phyloP scores from a whole-genome alignment of 106 monocot species.

The Dioscorea dumetorum region DNA sequence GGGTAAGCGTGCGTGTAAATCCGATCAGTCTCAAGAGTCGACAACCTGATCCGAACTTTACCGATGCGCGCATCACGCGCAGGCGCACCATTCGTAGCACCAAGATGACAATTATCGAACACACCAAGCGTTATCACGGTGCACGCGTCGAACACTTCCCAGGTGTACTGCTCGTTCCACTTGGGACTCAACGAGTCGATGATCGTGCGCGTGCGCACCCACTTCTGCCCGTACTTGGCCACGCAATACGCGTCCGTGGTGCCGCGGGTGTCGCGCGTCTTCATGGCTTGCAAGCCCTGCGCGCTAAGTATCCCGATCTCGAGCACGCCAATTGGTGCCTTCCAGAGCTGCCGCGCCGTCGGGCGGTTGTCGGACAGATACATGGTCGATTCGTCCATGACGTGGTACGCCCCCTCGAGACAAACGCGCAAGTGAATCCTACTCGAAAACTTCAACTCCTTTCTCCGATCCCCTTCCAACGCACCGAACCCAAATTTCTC shows the following conservation, averaged over 20 bases:
- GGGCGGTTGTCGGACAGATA: constrained; percentile 63
- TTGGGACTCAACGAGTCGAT: constrained; percentile 44
- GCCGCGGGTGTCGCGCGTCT: constrained; percentile 34
- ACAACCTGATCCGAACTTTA: constrained; percentile 52
- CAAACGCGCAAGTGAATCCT: constrained; percentile 50
- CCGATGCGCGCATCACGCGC: constrained; percentile 41
- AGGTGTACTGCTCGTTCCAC: constrained; percentile 79
- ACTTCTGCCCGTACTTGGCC: constrained; percentile 73
- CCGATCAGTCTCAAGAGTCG: constrained; percentile 52
- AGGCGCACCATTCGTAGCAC: constrained; percentile 8
- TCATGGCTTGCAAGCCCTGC: constrained; percentile 46
- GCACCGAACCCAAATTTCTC: constrained; percentile 37
- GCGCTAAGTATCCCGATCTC: constrained; percentile 63
- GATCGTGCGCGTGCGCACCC: constrained; percentile 62
- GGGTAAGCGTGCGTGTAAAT: constrained; percentile 64
- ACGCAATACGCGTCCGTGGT: constrained; percentile 69
- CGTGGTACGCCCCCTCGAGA: constrained; percentile 68
- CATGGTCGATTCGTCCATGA: constrained; percentile 74
- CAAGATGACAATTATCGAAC: constrained; percentile 66
- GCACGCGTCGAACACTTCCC: constrained; percentile 68
- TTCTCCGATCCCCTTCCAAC: constrained; percentile 38
- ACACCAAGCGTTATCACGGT: constrained; percentile 66
- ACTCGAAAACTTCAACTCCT: constrained; percentile 51
- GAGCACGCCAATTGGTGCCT: constrained; percentile 46
- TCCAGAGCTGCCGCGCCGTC: constrained; percentile 68